Base-by-base conservation (phyloP, 768 basidiomycete species). In the Macrocybe gigantea region DNA sequence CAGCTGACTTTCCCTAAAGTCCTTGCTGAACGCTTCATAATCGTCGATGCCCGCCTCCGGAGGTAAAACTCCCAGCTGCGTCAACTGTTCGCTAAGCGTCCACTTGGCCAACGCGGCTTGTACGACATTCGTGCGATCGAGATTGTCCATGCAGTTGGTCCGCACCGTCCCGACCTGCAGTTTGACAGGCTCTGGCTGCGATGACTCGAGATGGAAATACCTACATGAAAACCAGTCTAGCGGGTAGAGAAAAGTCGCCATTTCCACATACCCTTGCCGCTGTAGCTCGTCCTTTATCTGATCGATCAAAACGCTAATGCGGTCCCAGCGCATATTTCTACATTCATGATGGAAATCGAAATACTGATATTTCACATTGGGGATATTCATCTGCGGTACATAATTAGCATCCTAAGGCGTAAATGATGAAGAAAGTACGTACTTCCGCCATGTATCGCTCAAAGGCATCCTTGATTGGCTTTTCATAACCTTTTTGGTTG, bases 331-430 rank as follows among this genome's bases (percentile, higher is more conserved):
- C 86, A 98, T 90, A 42, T 88, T 76, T 61, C 82, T 88, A 73
- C 94, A 97, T 64, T 98, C 93, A 51, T 79, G 83, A 63, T 97
- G 95, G 72, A 99, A 99, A 61, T 99, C 96, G 58, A 97, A 99
- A 69, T 97, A 96, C 53, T 88, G 75, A 60, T 99, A 99, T 57
- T 81, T 82, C 36, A 89, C 83, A 32, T 82, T 73, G 4, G 83
- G 73, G 33, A 86, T 58, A 56, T 81, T 73, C 44, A 80, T 63
- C 88, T 89, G 45, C n/a, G 30, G 10, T 52, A 31, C 50, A 42
- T 32, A 41, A 13, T 49, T 47, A 46, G 42, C 50, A 43, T 22
- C 54, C 22, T 2, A 39, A 30, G 29, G 13, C 30, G 41, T 11
- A 8, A 40, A 40, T 30, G 36, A 42, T 22, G 12, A 11, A 11